Conservation (phyloP, 768 basidiomycete genomes). For the Termitomyces heimii region DNA sequence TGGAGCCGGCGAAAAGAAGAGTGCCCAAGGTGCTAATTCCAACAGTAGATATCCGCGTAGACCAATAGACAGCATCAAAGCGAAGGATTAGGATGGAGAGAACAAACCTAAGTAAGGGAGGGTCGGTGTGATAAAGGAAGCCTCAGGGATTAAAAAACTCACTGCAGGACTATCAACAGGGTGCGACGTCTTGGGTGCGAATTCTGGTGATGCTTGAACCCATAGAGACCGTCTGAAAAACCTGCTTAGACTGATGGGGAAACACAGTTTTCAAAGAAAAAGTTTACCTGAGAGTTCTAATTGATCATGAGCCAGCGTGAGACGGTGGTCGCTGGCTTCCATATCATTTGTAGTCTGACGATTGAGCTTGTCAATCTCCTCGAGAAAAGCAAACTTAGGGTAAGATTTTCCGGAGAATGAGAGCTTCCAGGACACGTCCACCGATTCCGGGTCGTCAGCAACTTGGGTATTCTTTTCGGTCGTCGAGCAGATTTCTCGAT, state of each 20-base stretch:
- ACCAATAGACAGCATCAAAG: conserved; percentile 27
- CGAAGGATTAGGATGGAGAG: conserved; percentile 5
- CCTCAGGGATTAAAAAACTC: background rate
- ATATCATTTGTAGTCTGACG: conserved; percentile 12
- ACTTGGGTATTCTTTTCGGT: background rate
- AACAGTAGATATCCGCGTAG: conserved; percentile 24
- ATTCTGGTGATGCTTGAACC: conserved; percentile 21
- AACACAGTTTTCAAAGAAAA: background rate
- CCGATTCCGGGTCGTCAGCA: conserved; percentile 14
- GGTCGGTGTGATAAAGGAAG: background rate
- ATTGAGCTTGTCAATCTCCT: conserved; percentile 6
- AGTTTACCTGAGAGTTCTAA: conserved; percentile 22
- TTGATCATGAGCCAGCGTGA: conserved; percentile 14
- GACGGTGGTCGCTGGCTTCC: conserved; percentile 15
- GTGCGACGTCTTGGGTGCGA: conserved; percentile 24
- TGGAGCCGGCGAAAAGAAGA: conserved; percentile 13
- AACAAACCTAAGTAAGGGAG: conserved; percentile 8
- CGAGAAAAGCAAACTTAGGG: conserved; percentile 15
- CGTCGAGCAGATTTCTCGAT: conserved; percentile 21
- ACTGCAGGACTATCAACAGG: conserved; percentile 11
- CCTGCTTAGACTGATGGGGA: background rate
- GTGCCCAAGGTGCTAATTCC: conserved; percentile 23
- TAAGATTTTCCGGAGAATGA: conserved; percentile 21
- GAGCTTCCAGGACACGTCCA: conserved; percentile 29
- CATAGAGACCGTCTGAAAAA: conserved; percentile 20